Evolutionary conservation across 2,329 filamentous ascomycete genomes (phyloP).

Genomic region (Alternaria angustiovoidea): DNA sequence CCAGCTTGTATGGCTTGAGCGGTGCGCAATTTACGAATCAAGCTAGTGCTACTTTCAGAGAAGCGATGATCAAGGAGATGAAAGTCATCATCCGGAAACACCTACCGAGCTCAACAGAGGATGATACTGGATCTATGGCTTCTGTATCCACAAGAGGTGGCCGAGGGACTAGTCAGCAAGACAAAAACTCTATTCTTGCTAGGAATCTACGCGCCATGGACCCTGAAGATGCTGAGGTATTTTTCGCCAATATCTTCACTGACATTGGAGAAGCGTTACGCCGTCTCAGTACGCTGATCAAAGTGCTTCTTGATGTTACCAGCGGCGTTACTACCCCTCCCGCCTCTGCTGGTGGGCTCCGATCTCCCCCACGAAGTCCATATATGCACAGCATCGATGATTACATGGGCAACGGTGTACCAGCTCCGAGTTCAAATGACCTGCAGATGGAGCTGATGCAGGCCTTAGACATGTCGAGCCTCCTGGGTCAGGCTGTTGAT

Average conservation of each 20-base stretch:
- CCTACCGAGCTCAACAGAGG: slow-evolving; percentile 90
- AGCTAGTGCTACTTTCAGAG: slow-evolving; percentile 85
- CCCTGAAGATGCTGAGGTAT: slow-evolving; percentile 80
- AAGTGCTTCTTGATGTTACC: slow-evolving; percentile 92
- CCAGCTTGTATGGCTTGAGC: slow-evolving; percentile 79
- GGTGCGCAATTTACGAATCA: slow-evolving; percentile 80
- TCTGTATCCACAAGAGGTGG: slow-evolving; percentile 80
- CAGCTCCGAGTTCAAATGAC: slow-evolving; percentile 31
- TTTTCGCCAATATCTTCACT: slow-evolving; percentile 84
- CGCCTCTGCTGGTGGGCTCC: slow-evolving; percentile 48
- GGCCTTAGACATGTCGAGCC: slow-evolving; percentile 77
- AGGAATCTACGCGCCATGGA: slow-evolving; percentile 87
- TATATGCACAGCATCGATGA: slow-evolving; percentile 54
- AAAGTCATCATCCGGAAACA: slow-evolving; percentile 83
- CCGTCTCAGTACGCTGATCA: slow-evolving; percentile 87
- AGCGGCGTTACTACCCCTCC: slow-evolving; percentile 69
- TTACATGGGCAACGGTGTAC: slow-evolving; percentile 37
- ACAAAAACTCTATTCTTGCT: slow-evolving; percentile 87
- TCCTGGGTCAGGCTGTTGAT: slow-evolving; percentile 82
- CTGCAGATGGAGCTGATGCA: slow-evolving; percentile 78
- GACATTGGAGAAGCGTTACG: slow-evolving; percentile 86
- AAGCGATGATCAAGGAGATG: slow-evolving; percentile 84
- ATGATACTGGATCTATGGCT: slow-evolving; percentile 90
- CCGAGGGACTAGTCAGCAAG: slow-evolving; percentile 74
- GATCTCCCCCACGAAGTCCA: slow-evolving; percentile 60